Conservation (phyloP, 2,329 filamentous ascomycete species). For the Daldinia sp. region DNA sequence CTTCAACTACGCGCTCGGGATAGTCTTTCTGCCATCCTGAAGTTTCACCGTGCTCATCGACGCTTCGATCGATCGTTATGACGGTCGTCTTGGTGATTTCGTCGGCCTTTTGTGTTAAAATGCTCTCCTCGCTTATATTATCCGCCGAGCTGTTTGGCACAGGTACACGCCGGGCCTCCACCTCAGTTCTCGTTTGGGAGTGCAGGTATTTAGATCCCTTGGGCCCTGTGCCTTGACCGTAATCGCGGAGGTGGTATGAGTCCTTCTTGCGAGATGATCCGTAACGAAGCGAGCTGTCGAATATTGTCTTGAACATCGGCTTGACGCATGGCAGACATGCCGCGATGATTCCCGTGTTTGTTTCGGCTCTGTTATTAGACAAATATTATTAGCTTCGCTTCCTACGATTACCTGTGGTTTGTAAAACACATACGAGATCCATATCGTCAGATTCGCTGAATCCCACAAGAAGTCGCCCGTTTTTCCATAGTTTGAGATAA, state of each 20-base stretch:
- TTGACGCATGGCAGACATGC: constrained; percentile 49
- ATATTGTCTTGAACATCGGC: constrained; percentile 47
- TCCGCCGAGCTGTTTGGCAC: background rate
- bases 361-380: constrained; percentile 40
- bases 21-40: constrained; percentile 6
- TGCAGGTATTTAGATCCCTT: constrained; percentile 47
- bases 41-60: background rate
- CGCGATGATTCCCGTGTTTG: constrained; percentile 51
- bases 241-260: constrained; percentile 31
- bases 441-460: constrained; percentile 57
- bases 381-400: background rate
- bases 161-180: background rate
- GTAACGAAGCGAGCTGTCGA: constrained; percentile 46
- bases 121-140: constrained; percentile 24
- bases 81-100: constrained; percentile 34
- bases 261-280: constrained; percentile 42
- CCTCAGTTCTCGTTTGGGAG: constrained; percentile 6
- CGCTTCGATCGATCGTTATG: constrained; percentile 21
- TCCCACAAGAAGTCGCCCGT: constrained; percentile 55
- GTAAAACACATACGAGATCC: constrained; percentile 48
- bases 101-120: background rate
- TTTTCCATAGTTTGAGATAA: constrained; percentile 51
- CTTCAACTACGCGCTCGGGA: constrained; percentile 4
- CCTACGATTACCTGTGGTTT: background rate
- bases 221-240: constrained; percentile 37